Percentiles rank a stretch among this genome's conserved stretches.
Conservation (phyloP, 1,284 basidiomycete genomes). For the Flammula alnicola region DNA sequence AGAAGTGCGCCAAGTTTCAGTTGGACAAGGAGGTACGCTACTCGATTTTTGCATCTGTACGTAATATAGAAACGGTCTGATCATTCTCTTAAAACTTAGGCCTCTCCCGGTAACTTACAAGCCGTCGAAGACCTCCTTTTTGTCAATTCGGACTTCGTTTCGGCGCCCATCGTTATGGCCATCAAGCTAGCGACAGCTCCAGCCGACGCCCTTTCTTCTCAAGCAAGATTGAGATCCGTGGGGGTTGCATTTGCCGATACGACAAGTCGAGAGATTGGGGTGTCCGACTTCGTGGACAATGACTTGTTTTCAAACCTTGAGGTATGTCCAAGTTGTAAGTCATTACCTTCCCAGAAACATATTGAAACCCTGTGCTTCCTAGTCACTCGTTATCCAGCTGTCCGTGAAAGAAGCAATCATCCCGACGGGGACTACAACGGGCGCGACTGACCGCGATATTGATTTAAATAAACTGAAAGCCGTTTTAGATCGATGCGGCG, state of each 20-base stretch:
- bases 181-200: constrained; percentile 75
- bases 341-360: background rate
- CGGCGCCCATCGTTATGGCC: constrained; percentile 91
- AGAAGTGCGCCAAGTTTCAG: constrained; percentile 74
- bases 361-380: background rate
- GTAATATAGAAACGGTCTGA: background rate
- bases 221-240: constrained; percentile 63
- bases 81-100: constrained; percentile 46
- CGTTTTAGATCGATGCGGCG: constrained; percentile 88
- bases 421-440: constrained; percentile 68
- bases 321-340: constrained; percentile 54
- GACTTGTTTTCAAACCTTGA: constrained; percentile 97
- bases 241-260: constrained; percentile 83
- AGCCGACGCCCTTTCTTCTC: constrained; percentile 41
- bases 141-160: constrained; percentile 78
- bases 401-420: constrained; percentile 94
- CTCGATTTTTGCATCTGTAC: background rate
- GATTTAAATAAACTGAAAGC: constrained; percentile 86
- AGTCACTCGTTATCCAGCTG: constrained; percentile 95
- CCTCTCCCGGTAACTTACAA: constrained; percentile 94
- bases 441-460: constrained; percentile 79
- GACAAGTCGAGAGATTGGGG: constrained; percentile 73
- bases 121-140: constrained; percentile 95
- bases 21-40: constrained; percentile 76
- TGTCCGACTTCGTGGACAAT: constrained; percentile 92